Conservation (phyloP, 805 yeast genomes). For the Clavispora asparagi region DNA sequence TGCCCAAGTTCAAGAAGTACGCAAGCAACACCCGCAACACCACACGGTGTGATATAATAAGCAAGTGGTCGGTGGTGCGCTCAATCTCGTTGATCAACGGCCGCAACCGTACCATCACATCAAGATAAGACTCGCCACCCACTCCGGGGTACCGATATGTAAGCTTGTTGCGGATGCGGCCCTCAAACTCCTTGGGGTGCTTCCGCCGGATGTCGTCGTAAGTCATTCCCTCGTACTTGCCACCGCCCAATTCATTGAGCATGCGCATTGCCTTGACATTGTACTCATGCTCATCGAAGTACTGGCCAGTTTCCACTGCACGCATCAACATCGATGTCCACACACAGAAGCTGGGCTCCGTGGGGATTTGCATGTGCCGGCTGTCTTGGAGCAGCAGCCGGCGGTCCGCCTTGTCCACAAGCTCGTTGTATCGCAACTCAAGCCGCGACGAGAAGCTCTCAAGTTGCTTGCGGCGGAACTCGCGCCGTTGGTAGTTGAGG, state of each 20-base stretch:
- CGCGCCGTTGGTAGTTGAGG: conserved; percentile 62
- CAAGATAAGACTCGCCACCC: conserved; percentile 94
- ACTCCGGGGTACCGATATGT: conserved; percentile 92
- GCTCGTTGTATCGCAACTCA: conserved; percentile 37
- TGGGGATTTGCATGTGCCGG: conserved; percentile 28
- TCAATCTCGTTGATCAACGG: conserved; percentile 92
- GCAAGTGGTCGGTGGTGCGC: conserved; percentile 80
- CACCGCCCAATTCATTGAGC: conserved; percentile 93
- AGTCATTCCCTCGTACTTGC: conserved; percentile 88
- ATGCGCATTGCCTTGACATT: conserved; percentile 85
- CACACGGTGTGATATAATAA: conserved; percentile 84
- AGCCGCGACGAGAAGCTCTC: conserved; percentile 45
- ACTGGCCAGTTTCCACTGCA: conserved; percentile 70
- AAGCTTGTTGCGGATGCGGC: conserved; percentile 72
- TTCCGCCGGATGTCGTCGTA: conserved; percentile 73
- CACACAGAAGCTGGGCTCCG: conserved; percentile 76
- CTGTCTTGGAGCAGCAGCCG: conserved; percentile 5
- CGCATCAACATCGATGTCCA: conserved; percentile 89
- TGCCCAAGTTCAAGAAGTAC: conserved; percentile 77
- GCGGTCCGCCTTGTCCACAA: conserved; percentile 17
- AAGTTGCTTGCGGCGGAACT: conserved; percentile 61
- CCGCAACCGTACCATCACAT: conserved; percentile 83
- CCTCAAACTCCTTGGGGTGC: conserved; percentile 73
- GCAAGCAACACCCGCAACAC: conserved; percentile 84
- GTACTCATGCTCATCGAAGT: conserved; percentile 68